These are phyloP conservation scores for Elsinoe australis DNA, from an alignment of 2,329 filamentous ascomycete genomes.

Conservation along the genomic window DNA sequence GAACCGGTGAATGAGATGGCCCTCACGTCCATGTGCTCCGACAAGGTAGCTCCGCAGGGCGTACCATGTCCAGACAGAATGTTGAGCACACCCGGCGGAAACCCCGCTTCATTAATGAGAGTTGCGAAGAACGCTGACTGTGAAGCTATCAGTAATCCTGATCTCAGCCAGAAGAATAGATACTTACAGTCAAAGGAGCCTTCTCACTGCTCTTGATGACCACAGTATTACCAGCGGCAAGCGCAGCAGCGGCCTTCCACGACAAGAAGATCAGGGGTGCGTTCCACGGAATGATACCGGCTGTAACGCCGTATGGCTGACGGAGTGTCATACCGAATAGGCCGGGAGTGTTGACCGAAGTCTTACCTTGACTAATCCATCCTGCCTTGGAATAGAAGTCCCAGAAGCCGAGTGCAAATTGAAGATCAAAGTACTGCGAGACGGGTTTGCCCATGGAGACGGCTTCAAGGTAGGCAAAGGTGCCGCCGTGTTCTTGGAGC, in stretches of 20 bases:
- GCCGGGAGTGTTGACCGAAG: constrained; percentile 44
- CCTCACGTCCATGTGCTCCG: constrained; percentile 30
- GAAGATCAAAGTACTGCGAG: constrained; percentile 34
- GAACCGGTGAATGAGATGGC: constrained; percentile 26
- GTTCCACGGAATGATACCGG: constrained; percentile 55
- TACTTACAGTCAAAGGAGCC: constrained; percentile 49
- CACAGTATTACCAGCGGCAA: constrained; percentile 53
- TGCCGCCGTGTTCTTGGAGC: constrained; percentile 35
- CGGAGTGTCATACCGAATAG: constrained; percentile 39
- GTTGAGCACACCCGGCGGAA: constrained; percentile 40
- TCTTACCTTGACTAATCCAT: constrained; percentile 36
- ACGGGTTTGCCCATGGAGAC: constrained; percentile 42
- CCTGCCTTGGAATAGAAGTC: constrained; percentile 41
- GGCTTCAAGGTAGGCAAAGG: constrained; percentile 42
- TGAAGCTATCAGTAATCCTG: neutral
- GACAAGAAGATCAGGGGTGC: constrained; percentile 41
- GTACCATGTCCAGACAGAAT: constrained; percentile 31
- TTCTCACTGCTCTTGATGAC: constrained; percentile 57
- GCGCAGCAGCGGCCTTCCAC: constrained; percentile 51
- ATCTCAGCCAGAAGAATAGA: neutral
- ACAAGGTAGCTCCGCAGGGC: constrained; percentile 26
- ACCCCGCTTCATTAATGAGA: constrained; percentile 35
- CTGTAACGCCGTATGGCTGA: constrained; percentile 48
- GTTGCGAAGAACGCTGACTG: constrained; percentile 18
- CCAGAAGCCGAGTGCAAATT: constrained; percentile 32